Percentiles rank a stretch among this genome's conserved stretches.
Evolutionary conservation across 192 early-diverging fungal species (phyloP).

Genomic region (Podila minutissima): DNA sequence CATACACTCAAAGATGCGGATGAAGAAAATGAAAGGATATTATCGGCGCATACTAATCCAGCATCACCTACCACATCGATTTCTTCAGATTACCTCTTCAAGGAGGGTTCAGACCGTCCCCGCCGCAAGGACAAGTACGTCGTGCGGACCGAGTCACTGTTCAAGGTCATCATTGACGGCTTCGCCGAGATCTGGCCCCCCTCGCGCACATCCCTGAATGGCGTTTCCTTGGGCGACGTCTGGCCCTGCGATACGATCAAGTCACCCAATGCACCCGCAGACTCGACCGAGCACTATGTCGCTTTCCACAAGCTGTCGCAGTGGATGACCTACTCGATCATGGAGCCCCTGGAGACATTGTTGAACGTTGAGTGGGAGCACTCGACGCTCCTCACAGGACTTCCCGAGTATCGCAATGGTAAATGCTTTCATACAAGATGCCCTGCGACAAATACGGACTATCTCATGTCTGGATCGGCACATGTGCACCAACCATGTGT

Average conservation of each 20-base stretch:
- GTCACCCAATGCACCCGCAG: constrained; percentile 6
- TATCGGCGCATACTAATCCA: too few species aligned
- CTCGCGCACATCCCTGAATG: constrained; percentile 79
- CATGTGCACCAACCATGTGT: neutral
- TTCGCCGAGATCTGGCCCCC: constrained; percentile 89
- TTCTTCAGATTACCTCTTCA: constrained; percentile 72
- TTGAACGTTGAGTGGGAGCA: constrained; percentile 59
- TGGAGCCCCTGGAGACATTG: constrained; percentile 77
- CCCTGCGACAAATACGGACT: constrained; percentile 17
- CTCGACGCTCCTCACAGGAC: constrained; percentile 80
- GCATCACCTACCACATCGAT: neutral
- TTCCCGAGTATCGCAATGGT: constrained; percentile 87
- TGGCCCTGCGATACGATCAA: constrained; percentile 80
- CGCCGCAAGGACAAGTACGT: constrained; percentile 55
- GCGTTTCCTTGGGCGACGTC: constrained; percentile 87
- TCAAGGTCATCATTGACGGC: constrained; percentile 82
- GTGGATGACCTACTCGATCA: constrained; percentile 94
- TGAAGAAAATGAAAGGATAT: neutral
- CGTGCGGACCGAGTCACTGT: constrained; percentile 78
- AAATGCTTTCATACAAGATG: constrained; percentile 6
- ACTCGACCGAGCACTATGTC: constrained; percentile 63
- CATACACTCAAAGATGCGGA: neutral
- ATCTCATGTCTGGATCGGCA: neutral
- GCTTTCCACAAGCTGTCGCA: constrained; percentile 95
- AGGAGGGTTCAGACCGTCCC: constrained; percentile 58